Evolutionary conservation across 1,284 basidiomycete species (phyloP).

Genomic region (Malassezia dermatis): DNA sequence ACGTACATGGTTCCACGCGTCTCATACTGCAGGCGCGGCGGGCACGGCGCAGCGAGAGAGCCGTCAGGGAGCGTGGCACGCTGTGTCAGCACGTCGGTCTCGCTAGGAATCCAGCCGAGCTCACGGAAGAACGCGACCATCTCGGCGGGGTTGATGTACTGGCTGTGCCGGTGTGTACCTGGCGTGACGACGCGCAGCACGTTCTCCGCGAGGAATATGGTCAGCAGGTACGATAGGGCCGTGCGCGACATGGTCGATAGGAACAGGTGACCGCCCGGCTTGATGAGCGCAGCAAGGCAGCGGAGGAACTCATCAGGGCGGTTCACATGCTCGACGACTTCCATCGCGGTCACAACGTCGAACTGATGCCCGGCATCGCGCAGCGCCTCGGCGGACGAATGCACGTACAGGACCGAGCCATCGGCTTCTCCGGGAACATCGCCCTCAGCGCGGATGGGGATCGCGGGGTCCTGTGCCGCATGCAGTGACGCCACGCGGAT

Average conservation of each 20-base stretch:
- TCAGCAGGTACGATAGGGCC: slow-evolving; percentile 74
- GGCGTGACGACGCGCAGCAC: slow-evolving; percentile 65
- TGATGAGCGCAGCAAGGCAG: slow-evolving; percentile 31
- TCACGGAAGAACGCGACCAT: slow-evolving; percentile 70
- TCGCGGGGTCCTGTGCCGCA: slow-evolving; percentile 62
- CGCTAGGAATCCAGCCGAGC: slow-evolving; percentile 49
- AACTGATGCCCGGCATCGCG: slow-evolving; percentile 53
- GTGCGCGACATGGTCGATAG: slow-evolving; percentile 94
- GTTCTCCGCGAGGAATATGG: slow-evolving; percentile 81
- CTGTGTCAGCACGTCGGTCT: not conserved
- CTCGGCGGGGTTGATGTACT: slow-evolving; percentile 81
- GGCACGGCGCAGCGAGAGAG: slow-evolving; percentile 4
- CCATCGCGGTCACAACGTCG: slow-evolving; percentile 93
- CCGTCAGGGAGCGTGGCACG: not conserved
- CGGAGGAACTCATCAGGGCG: slow-evolving; percentile 66
- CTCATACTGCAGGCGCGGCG: slow-evolving; percentile 33
- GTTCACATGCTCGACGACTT: slow-evolving; percentile 94
- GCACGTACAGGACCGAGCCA: slow-evolving; percentile 58
- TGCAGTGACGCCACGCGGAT: slow-evolving; percentile 76
- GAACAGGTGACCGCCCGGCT: slow-evolving; percentile 88
- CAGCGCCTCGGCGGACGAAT: slow-evolving; percentile 66
- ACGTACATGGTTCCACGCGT: slow-evolving; percentile 36
- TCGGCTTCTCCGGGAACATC: slow-evolving; percentile 2
- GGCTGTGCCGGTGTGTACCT: slow-evolving; percentile 83
- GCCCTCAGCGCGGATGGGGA: slow-evolving; percentile 4